phyloP scores from a whole-genome alignment of 495 filamentous ascomycete genomes.

The Podospora sp. region DNA sequence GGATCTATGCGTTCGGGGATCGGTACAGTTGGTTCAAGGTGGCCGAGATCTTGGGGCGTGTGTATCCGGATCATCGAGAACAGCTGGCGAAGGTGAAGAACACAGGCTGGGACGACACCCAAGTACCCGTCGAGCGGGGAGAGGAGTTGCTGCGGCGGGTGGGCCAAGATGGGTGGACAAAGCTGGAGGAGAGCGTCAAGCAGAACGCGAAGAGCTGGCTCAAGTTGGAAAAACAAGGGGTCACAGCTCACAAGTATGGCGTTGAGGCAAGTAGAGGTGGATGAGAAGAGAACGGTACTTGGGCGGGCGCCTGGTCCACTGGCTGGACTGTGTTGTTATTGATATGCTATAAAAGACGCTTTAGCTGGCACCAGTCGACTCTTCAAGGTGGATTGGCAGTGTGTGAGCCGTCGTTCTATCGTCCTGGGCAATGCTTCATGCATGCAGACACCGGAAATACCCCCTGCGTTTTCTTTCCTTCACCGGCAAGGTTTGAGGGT shows the following conservation, averaged over 20 bases:
- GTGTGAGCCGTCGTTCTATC: no score
- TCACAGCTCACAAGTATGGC: conserved; percentile 20
- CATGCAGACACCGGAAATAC: no score
- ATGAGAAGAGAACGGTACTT: not conserved
- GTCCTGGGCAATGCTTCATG: no score
- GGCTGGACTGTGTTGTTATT: no score
- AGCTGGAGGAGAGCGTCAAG: conserved; percentile 39
- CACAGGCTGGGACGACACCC: conserved; percentile 37
- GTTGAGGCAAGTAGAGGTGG: not conserved
- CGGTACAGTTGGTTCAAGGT: conserved; percentile 39
- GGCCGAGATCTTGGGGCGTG: conserved; percentile 31
- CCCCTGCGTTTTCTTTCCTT: no score
- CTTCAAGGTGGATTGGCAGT: no score
- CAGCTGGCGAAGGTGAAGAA: conserved; percentile 30
- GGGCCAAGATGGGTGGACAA: conserved; percentile 40
- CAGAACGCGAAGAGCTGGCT: conserved; percentile 33
- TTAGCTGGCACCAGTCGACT: no score
- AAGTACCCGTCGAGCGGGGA: conserved; percentile 37
- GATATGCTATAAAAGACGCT: no score
- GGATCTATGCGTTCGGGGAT: conserved; percentile 37
- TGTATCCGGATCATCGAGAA: conserved; percentile 32
- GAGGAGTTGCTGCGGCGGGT: conserved; percentile 36
- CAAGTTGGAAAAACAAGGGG: conserved; percentile 20
- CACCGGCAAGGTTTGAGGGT: no score
- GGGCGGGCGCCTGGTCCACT: not conserved